These are phyloP conservation scores for Coniochaeta sp. DNA, from an alignment of 2,329 filamentous ascomycete genomes.

Conservation along the genomic window DNA sequence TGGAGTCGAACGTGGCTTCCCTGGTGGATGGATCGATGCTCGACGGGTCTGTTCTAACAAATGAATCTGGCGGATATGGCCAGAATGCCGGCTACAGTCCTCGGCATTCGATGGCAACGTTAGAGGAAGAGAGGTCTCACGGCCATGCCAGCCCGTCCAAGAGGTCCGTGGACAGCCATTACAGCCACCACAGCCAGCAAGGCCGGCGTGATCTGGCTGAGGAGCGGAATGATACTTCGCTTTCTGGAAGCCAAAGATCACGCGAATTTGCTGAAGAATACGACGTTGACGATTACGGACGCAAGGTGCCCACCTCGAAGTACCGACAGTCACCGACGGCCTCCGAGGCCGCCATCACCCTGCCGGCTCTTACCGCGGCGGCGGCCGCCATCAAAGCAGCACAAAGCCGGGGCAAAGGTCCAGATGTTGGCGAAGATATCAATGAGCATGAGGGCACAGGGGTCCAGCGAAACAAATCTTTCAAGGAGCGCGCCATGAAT, in stretches of 20 bases:
- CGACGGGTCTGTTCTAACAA: slow-evolving; percentile 62
- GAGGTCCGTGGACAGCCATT: slow-evolving; percentile 29
- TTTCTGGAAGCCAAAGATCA: slow-evolving; percentile 28
- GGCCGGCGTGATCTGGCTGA: slow-evolving; percentile 23
- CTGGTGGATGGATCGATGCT: slow-evolving; percentile 68
- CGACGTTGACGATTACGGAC: slow-evolving; percentile 50
- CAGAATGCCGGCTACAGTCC: slow-evolving; percentile 38
- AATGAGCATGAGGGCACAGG: slow-evolving; percentile 40
- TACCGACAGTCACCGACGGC: slow-evolving; percentile 46
- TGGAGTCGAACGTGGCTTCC: slow-evolving; percentile 88
- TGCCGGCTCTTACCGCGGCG: slow-evolving; percentile 45
- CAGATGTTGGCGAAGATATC: slow-evolving; percentile 19
- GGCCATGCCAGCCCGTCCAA: slow-evolving; percentile 26
- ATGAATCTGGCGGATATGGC: slow-evolving; percentile 38
- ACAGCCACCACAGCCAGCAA: neutral
- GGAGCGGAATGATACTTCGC: slow-evolving; percentile 32
- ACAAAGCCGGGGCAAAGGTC: slow-evolving; percentile 34
- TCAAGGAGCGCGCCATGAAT: slow-evolving; percentile 57
- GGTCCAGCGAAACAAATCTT: slow-evolving; percentile 54
- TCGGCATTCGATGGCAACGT: slow-evolving; percentile 28
- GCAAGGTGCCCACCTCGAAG: slow-evolving; percentile 40
- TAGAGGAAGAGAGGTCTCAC: slow-evolving; percentile 24
- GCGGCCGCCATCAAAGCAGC: slow-evolving; percentile 44
- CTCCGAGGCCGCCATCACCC: slow-evolving; percentile 51
- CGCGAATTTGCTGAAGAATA: slow-evolving; percentile 45